phyloP scores from a whole-genome alignment of 2,329 filamentous ascomycete genomes.

The Penicillium sp. region DNA sequence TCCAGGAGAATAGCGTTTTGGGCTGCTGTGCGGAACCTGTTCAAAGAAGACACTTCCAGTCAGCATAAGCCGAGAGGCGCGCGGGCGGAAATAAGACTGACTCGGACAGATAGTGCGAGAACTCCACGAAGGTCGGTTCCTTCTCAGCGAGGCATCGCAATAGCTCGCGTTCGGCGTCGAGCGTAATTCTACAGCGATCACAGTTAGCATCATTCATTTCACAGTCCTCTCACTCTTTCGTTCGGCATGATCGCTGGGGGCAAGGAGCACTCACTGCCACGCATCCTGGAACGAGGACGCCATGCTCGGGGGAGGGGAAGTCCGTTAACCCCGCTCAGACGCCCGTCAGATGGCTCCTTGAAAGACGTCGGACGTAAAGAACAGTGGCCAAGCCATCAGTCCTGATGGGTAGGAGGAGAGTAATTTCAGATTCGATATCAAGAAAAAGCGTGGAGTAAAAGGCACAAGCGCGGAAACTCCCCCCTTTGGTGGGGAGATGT shows the following conservation, averaged over 20 bases:
- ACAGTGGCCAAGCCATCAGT: slow-evolving; percentile 58
- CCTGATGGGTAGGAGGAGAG: slow-evolving; percentile 16
- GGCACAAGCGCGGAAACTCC: slow-evolving; percentile 7
- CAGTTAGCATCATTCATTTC: slow-evolving; percentile 7
- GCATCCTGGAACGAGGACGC: slow-evolving; percentile 51
- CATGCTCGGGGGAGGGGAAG: slow-evolving; percentile 41
- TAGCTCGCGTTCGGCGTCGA: slow-evolving; percentile 52
- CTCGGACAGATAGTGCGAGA: slow-evolving; percentile 47
- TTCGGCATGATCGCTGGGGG: background rate
- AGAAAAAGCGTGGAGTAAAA: slow-evolving; percentile 19
- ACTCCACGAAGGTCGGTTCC: slow-evolving; percentile 51
- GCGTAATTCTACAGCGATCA: slow-evolving; percentile 33
- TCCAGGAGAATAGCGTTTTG: slow-evolving; percentile 72
- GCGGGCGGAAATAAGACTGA: slow-evolving; percentile 24
- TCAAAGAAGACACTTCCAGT: slow-evolving; percentile 11
- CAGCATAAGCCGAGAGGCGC: slow-evolving; percentile 9
- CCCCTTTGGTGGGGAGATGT: background rate
- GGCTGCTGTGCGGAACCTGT: slow-evolving; percentile 69
- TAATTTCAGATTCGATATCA: slow-evolving; percentile 5
- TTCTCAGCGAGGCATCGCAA: slow-evolving; percentile 50
- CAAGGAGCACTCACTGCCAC: slow-evolving; percentile 50
- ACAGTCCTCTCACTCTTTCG: background rate
- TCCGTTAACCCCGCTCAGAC: slow-evolving; percentile 55
- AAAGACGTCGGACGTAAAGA: slow-evolving; percentile 49
- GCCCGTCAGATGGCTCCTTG: slow-evolving; percentile 60